A percentile compares a stretch with the other conserved stretches of the same genome.
Conservation (phyloP, 768 basidiomycete species). For the Cyathus striatus region DNA sequence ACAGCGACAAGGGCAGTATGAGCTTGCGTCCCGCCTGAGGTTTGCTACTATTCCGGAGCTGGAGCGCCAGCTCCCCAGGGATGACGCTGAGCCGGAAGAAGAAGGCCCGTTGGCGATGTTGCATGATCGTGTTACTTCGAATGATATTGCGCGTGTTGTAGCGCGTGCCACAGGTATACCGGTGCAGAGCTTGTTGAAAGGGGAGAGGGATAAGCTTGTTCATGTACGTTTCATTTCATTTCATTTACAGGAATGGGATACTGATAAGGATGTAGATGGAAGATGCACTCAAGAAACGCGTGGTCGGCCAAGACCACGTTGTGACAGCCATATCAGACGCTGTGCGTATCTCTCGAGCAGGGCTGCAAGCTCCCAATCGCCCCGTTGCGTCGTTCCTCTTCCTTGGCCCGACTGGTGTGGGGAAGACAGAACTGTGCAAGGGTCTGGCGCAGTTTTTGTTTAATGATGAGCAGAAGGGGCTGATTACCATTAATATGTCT, state of each 20-base stretch:
- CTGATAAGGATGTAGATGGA: constrained; percentile 64
- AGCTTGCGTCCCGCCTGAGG: constrained; percentile 76
- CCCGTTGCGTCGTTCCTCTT: constrained; percentile 94
- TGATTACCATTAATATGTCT: constrained; percentile 97
- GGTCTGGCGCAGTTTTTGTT: constrained; percentile 85
- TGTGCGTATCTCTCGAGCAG: constrained; percentile 88
- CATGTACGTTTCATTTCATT: constrained; percentile 48
- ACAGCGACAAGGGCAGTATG: constrained; percentile 85
- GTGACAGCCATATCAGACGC: constrained; percentile 83
- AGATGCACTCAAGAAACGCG: constrained; percentile 60
- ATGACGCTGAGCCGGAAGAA: constrained; percentile 34
- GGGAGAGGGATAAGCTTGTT: constrained; percentile 85
- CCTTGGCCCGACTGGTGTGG: constrained; percentile 84
- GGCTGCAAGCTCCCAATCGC: constrained; percentile 80
- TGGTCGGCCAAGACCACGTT: constrained; percentile 92
- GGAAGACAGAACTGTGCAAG: constrained; percentile 90
- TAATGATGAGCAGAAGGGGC: constrained; percentile 79
- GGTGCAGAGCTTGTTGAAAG: constrained; percentile 81
- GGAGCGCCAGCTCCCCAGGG: constrained; percentile 61
- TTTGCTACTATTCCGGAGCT: constrained; percentile 84
- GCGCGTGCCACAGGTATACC: constrained; percentile 89
- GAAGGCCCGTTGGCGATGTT: constrained; percentile 61
- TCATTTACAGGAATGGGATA: background rate
- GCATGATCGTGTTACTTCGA: constrained; percentile 84
- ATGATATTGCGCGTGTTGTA: constrained; percentile 84